These are phyloP conservation scores for Cantharellus cinnabarinus DNA, from an alignment of 768 basidiomycete genomes.

Conservation along the genomic window DNA sequence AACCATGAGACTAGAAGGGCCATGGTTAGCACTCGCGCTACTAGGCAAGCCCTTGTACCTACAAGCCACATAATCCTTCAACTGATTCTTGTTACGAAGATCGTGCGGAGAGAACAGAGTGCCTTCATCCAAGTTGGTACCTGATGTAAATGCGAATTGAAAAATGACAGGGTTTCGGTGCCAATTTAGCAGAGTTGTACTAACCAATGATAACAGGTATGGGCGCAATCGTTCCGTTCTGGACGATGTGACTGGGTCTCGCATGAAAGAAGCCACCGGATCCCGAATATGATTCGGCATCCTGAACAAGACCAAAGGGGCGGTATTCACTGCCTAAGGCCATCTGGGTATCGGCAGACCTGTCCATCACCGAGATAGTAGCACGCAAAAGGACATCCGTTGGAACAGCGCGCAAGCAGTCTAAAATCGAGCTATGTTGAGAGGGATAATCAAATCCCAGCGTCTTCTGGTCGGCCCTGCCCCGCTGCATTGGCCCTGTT, in stretches of 20 bases:
- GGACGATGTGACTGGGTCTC: not conserved
- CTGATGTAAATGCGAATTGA: not conserved
- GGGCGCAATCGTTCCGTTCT: not conserved
- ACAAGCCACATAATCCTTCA: too few species aligned
- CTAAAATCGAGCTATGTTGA: not conserved
- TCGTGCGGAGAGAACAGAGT: not conserved
- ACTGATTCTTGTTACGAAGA: too few species aligned
- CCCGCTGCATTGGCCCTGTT: not conserved
- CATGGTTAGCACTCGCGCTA: too few species aligned
- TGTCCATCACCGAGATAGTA: not conserved
- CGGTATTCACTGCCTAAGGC: not conserved
- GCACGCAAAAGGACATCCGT: not conserved
- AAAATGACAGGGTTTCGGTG: not conserved
- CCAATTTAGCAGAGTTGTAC: not conserved
- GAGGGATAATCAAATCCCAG: not conserved
- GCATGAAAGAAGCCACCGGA: not conserved
- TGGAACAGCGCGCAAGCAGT: not conserved
- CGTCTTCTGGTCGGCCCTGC: too few species aligned
- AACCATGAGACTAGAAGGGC: too few species aligned
- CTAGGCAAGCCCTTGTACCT: too few species aligned
- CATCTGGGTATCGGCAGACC: not conserved
- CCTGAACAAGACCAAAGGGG: not conserved
- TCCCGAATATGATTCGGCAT: not conserved
- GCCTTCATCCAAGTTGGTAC: not conserved
- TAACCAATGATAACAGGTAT: not conserved